Evolutionary conservation across 1,284 basidiomycete species (phyloP), one percentile per base, ranked within the genome.

Genomic region (Fistulina hepatica): DNA sequence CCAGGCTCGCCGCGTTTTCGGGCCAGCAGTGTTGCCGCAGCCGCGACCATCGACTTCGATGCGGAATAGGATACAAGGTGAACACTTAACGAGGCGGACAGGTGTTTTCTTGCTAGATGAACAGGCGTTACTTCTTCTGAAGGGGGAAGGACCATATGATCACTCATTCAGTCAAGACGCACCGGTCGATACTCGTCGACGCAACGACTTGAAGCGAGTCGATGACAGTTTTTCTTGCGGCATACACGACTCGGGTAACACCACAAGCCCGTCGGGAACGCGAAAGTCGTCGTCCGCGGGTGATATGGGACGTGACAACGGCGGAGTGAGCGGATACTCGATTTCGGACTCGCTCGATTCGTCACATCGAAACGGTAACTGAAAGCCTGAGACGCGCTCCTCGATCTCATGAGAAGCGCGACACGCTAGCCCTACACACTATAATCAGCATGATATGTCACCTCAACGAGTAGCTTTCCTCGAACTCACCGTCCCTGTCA

Each of bases 251-350:
- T 61, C 68, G 16, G 59, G 57, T 11, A 65, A 52, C 30, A 58
- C 53, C 13, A 66, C 51, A 39, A 59, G 52, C 2, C 46, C 52
- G 21, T 50, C 47, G 17, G 44, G 46, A 8, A 48, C 13, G 15
- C n/a, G n/a, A n/a, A n/a, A n/a, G n/a, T n/a, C n/a, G n/a, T 48
- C 44, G 31, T 53, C 48, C 32, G 67, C 63, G 8, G 76, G 75
- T 1, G 77, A 76, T 19, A 73, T 56, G 15, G 71, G 65, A 43
- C 73, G 64, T 5, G 76, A 83, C 15, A 68, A 59, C 3, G 81
- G 81, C 19, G 81, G 81, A 0, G 81, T 85, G 37, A 72, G 60
- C 28, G 81, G 80, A 52, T 75, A 82, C 50, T 73, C 70, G 3
- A 69, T 52, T 45, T 76, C 76, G 11, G 67, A 67, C 34, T 65